Evolutionary conservation across 2,329 filamentous ascomycete genomes (phyloP), one percentile per base, ranked within the genome.

Genomic region (Didymosphaeria variabile): DNA sequence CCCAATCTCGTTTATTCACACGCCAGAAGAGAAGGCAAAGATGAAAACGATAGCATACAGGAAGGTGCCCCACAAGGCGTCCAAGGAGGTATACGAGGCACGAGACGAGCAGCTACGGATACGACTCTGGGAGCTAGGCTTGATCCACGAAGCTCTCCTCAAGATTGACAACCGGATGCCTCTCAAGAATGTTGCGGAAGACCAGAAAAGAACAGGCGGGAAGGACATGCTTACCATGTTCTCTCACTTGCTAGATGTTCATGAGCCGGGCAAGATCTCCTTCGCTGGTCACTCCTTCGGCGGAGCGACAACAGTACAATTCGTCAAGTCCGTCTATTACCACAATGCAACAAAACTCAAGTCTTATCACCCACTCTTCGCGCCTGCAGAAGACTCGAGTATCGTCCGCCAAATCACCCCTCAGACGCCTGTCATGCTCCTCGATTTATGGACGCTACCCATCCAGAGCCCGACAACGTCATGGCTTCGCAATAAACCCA

Each of bases 241-340:
- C 61, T 76, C 82, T 29, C 80, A 81, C n/a, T 81, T 80, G 57
- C 83, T 95, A 50, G 85, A 91, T 63, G 84, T 96, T 4, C 87
- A 89, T 60, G 83, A 86, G 9, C 91, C 91, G 0, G 92, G 92
- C 1, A 87, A 85, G 55, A 88, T 96, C 49, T 86, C 89, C 45
- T 94, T 91, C 73, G 87, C 86, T 0, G 93, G 93, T 4, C 93
- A 97, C 77, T 93, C 90, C 19, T 96, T 96, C 67, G 93, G 93
- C 23, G 90, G 89, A 1, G 86, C 91, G 0, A 92, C 91, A 0
- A 83, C 87, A 21, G 84, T 91, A 1, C 93, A 96, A 73, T 86
- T 96, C 57, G 80, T 94, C 53, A 97, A 97, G 80, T 90, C 87
- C 55, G 87, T 90, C 12, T 94, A 89, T 81, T 92, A 93, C 78